A percentile compares a stretch with the other conserved stretches of the same genome.
These are phyloP conservation scores for Saccharomyces hybrid DNA, from an alignment of 1,139 yeast genomes.

Conservation along the genomic window DNA sequence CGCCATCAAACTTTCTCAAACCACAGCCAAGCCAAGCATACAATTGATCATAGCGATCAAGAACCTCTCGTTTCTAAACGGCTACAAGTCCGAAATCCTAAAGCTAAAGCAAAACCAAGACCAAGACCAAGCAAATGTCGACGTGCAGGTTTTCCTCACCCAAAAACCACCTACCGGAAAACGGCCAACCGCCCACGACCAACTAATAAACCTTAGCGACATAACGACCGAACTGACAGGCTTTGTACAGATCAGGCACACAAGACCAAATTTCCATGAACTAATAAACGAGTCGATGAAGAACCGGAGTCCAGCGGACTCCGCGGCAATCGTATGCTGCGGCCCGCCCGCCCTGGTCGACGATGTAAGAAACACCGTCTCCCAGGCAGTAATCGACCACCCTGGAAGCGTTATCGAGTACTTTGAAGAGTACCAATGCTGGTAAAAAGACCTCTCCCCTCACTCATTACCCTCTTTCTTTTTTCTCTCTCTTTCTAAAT, in stretches of 20 bases:
- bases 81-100: not conserved
- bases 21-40: not conserved
- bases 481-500: no score
- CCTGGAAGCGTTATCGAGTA: conserved; percentile 17
- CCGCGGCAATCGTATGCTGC: conserved; percentile 41
- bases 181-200: not conserved
- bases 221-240: not conserved
- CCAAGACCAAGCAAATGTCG: not conserved
- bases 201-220: not conserved
- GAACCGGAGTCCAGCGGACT: conserved; percentile 8
- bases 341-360: conserved; percentile 51
- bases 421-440: conserved; percentile 25
- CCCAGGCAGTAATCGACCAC: conserved; percentile 14
- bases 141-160: not conserved
- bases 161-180: not conserved
- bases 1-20: conserved; percentile 10
- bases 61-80: conserved; percentile 1
- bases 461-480: not conserved
- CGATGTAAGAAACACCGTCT: conserved; percentile 37
- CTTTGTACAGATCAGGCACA: not conserved
- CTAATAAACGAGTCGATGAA: not conserved
- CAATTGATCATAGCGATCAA: not conserved
- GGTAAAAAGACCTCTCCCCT: conserved; percentile 11
- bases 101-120: not conserved
- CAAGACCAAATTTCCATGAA: not conserved